Conservation (phyloP, 345 rosid species). For the Euphorbia peplus region DNA sequence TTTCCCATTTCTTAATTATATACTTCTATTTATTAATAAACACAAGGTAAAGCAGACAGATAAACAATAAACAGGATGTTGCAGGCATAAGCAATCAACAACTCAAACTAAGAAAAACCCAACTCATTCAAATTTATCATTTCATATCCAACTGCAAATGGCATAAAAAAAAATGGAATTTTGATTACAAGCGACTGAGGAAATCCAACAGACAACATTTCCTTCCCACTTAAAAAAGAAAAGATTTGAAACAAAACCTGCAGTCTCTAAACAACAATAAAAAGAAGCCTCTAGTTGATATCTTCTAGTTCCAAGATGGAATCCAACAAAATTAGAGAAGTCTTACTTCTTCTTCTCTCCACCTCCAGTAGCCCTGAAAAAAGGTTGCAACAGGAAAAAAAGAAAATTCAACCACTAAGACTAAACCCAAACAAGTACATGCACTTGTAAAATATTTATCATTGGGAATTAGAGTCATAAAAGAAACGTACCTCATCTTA, state of each 20-base stretch:
- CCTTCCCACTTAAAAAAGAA: conserved; percentile 19
- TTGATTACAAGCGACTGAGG: neutral
- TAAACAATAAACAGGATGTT: neutral
- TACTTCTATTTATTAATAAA: no score
- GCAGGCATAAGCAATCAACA: neutral
- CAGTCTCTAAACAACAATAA: conserved; percentile 12
- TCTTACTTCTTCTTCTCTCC: conserved; percentile 60
- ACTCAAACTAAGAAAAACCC: neutral
- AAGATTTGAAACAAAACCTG: neutral
- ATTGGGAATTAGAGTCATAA: neutral
- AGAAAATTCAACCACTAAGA: neutral
- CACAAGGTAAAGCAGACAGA: no score
- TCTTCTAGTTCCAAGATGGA: conserved; percentile 11
- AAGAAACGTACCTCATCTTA: conserved; percentile 57
- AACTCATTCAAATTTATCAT: neutral
- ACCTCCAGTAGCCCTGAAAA: conserved; percentile 45
- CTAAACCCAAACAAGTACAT: neutral
- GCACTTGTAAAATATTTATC: neutral
- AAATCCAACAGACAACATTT: neutral
- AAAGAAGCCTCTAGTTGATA: conserved; percentile 1
- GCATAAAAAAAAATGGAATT: neutral
- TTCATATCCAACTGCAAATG: neutral
- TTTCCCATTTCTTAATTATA: no score
- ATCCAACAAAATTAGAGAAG: neutral
- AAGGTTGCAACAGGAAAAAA: neutral